Base-by-base conservation (phyloP, 1,284 basidiomycete genomes). In the Ceraceosorus bombacis region DNA sequence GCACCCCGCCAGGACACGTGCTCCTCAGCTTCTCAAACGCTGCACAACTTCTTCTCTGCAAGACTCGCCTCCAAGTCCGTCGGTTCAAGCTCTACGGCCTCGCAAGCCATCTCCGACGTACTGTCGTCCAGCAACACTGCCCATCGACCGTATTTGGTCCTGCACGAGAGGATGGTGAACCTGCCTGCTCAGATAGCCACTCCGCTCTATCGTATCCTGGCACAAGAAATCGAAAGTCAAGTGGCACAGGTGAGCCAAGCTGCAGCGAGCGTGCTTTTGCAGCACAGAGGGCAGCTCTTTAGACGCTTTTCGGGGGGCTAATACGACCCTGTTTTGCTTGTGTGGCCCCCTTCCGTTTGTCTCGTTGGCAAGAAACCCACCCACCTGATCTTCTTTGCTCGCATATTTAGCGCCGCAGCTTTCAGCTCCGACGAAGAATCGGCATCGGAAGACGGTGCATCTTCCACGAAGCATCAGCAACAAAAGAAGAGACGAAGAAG, bases 91-190 rank as follows among this genome's bases (percentile, higher is more conserved):
- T 53, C 62, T 59, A 17, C 8, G 5, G 37, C 48, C 27, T 39
- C 1, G 64, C 65, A 27, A 27, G 27, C 27, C 27, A 27, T 27
- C 27, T 27, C 27, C 27, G 27, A 27, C 27, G 27, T 27, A 2
- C 27, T 27, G 27, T 48, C 46, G 15, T 12, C 46, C 46, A 41
- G 57, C 57, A 27, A 39, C 17, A 57, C 53, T 27, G 27, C 27
- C 27, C 13, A 10, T 13, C 41, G 43, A 27, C 54, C 43, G 52
- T 71, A 1, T 27, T 63, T 62, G 38, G 63, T 76, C 48, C 50
- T 76, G 49, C 73, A 76, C 62, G 74, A 76, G 56, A 68, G 74
- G 27, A 74, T 76, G 72, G 68, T 76, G 61, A 76, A 76, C 62
- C 64, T 76, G 60, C 74, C 74, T 1, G 65, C 67, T 2, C 69